A percentile compares a stretch with the other conserved stretches of the same genome.
These are phyloP conservation scores for Hypholoma fasciculare DNA, from an alignment of 768 basidiomycete genomes.

Conservation along the genomic window DNA sequence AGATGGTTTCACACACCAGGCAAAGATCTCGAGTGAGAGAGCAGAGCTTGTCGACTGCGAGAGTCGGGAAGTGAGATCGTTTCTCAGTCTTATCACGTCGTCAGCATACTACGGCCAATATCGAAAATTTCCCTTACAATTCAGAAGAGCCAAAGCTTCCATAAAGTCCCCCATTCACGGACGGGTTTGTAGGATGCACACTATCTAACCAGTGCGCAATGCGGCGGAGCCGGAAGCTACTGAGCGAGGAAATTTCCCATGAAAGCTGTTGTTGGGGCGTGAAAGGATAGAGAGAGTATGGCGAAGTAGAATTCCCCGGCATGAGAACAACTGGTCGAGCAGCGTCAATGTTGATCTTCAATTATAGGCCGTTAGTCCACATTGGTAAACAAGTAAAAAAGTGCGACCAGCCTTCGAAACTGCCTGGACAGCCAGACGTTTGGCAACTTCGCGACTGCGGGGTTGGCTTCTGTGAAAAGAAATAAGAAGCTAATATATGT, in stretches of 20 bases:
- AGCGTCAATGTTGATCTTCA: not conserved
- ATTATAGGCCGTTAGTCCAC: not conserved
- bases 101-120: not conserved
- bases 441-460: conserved; percentile 40
- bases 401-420: conserved; percentile 46
- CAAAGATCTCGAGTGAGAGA: conserved; percentile 5
- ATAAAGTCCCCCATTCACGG: not conserved
- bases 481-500: conserved; percentile 9
- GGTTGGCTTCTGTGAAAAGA: conserved; percentile 41
- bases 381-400: not conserved
- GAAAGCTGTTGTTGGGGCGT: conserved; percentile 46
- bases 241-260: conserved; percentile 43
- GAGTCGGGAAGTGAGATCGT: not conserved
- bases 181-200: not conserved
- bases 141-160: not conserved
- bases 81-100: not conserved
- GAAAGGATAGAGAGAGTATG: conserved; percentile 73
- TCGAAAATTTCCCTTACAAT: not conserved
- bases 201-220: conserved; percentile 58
- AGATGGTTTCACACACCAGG: conserved; percentile 13
- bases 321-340: not conserved
- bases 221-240: conserved; percentile 59
- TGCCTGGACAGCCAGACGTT: conserved; percentile 52
- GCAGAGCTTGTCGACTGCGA: not conserved
- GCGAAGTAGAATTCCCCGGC: conserved; percentile 13